Conservation (phyloP, 2,329 filamentous ascomycete genomes). For the Tricladium varicosporioides region DNA sequence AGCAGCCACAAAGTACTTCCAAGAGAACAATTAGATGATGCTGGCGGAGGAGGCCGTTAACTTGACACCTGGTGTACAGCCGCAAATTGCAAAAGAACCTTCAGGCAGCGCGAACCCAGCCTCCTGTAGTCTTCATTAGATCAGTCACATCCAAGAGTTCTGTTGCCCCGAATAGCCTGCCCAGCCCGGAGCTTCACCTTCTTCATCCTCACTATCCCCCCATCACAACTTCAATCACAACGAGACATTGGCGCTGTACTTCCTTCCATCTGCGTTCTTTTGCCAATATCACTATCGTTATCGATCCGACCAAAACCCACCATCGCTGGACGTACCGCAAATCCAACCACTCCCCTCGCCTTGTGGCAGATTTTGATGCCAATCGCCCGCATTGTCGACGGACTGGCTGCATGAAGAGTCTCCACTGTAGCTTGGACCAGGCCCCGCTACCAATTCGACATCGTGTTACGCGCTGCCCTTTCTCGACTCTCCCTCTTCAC, state of each 20-base stretch:
- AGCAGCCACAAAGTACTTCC: no score
- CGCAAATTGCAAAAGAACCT: background rate
- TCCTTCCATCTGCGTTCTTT: no score
- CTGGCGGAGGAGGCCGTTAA: background rate
- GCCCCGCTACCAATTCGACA: constrained; percentile 2
- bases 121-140: background rate
- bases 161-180: no score
- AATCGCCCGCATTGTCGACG: constrained; percentile 9
- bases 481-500: constrained; percentile 2
- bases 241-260: no score
- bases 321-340: no score
- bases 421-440: constrained; percentile 10
- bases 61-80: background rate
- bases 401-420: constrained; percentile 6
- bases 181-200: no score
- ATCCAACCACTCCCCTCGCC: no score
- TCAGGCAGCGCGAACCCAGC: background rate
- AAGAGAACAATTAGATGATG: background rate
- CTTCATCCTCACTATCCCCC: no score
- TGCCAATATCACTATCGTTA: no score
- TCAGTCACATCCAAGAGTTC: background rate
- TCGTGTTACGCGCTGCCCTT: constrained; percentile 17
- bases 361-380: background rate
- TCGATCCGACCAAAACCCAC: no score
- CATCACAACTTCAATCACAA: no score